phyloP scores from a whole-genome alignment of 306 rosid species.

The Pterocarpus macrocarpus region DNA sequence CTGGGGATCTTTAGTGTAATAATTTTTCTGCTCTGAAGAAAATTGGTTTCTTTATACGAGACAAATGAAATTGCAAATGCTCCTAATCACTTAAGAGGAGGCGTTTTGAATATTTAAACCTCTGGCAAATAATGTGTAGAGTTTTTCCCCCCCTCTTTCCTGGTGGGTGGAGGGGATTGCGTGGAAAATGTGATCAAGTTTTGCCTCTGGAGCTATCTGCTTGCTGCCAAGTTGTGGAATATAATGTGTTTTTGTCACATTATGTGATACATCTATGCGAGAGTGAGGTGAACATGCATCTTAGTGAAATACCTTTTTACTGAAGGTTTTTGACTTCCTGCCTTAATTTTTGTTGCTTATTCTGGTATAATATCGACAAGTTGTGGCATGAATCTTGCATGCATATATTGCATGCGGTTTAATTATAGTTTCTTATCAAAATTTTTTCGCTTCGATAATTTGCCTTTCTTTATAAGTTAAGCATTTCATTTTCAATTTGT shows the following conservation, averaged over 20 bases:
- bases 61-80: neutral
- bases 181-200: neutral
- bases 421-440: neutral
- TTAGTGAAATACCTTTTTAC: neutral
- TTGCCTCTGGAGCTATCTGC: neutral
- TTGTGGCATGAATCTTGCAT: slow-evolving; percentile 24
- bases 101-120: neutral
- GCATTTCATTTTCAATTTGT: slow-evolving; percentile 4
- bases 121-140: neutral
- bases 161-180: neutral
- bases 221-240: slow-evolving; percentile 15
- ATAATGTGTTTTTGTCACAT: slow-evolving; percentile 10
- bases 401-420: neutral
- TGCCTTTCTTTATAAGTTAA: slow-evolving; percentile 22
- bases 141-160: too few relatives aligned
- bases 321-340: neutral
- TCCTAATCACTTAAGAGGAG: neutral
- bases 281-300: slow-evolving; percentile 1
- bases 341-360: neutral
- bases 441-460: neutral
- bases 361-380: neutral
- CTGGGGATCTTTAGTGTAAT: neutral
- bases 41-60: slow-evolving; percentile 2
- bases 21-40: slow-evolving; percentile 4
- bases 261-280: slow-evolving; percentile 8